phyloP scores from a whole-genome alignment of 306 rosid genomes.

The Trifolium pratense region DNA sequence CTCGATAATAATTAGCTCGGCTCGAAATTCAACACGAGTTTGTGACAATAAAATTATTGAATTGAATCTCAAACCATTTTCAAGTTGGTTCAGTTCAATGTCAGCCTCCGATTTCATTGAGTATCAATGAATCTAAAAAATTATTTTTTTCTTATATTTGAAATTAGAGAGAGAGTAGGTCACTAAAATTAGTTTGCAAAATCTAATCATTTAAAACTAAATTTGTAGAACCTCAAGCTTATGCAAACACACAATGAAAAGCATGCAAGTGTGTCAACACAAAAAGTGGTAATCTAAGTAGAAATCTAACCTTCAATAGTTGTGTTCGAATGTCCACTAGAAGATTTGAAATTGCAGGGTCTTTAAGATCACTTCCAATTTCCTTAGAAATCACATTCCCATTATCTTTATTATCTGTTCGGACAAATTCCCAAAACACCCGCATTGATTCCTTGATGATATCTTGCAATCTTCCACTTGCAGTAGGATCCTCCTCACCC shows the following conservation, averaged over 20 bases:
- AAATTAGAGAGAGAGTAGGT: too few species aligned
- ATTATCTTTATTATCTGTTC: constrained; percentile 68
- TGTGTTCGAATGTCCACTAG: constrained; percentile 50
- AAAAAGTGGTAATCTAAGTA: background rate
- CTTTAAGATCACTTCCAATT: constrained; percentile 45
- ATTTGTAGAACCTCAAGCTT: background rate
- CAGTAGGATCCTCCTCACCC: constrained; percentile 50
- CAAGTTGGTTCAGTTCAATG: too few species aligned
- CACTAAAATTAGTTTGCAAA: background rate
- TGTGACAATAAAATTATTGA: too few species aligned
- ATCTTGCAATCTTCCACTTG: constrained; percentile 49
- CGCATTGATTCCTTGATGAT: constrained; percentile 72
- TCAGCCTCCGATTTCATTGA: too few species aligned
- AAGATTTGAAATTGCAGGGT: constrained; percentile 52
- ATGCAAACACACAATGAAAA: background rate
- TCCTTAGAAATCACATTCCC: constrained; percentile 51
- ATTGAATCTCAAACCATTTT: too few species aligned
- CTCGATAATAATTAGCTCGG: too few species aligned
- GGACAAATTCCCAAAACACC: constrained; percentile 67
- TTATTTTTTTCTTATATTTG: too few species aligned
- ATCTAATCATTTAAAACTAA: background rate
- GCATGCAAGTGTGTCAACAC: background rate
- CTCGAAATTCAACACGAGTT: too few species aligned
- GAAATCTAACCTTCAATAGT: constrained; percentile 65
- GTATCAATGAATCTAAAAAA: too few species aligned